Conservation (phyloP, 495 filamentous ascomycete genomes). For the Penicillium fimorum region DNA sequence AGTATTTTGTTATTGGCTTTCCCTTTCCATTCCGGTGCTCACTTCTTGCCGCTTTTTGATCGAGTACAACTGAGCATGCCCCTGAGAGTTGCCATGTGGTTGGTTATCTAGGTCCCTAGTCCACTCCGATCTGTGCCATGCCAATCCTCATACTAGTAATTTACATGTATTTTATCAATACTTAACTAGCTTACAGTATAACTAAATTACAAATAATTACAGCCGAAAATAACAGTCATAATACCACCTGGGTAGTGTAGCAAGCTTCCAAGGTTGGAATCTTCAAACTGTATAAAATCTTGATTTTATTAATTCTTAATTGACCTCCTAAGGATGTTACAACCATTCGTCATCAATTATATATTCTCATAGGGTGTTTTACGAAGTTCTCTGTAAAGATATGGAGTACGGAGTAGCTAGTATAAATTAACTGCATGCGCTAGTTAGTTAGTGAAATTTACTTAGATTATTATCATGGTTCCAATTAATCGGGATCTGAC, state of each 20-base stretch:
- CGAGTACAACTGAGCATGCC: not conserved
- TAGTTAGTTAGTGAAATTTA: not conserved
- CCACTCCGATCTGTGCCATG: not conserved
- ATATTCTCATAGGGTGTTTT: not conserved
- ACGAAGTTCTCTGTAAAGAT: not conserved
- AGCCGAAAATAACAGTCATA: not conserved
- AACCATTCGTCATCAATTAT: not conserved
- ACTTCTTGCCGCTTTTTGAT: not conserved
- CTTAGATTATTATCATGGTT: not conserved
- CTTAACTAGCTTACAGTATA: not conserved
- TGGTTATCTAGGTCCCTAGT: not conserved
- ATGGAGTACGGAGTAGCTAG: not conserved
- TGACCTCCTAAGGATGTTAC: not conserved
- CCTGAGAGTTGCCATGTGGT: not conserved
- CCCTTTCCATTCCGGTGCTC: not conserved
- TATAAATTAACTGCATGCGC: not conserved
- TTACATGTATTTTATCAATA: not conserved
- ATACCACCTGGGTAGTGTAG: not conserved
- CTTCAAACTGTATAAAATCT: too few species aligned
- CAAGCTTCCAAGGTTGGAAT: not conserved
- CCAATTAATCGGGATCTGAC: not conserved
- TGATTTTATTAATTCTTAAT: too few species aligned
- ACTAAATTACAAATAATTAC: too few species aligned
- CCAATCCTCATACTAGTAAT: not conserved
- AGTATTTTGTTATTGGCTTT: not conserved